Percentiles rank a stretch among this genome's conserved stretches.
Evolutionary conservation across 75 land plant genomes (phyloP).

Genomic region (Selaginella tamariscina): DNA sequence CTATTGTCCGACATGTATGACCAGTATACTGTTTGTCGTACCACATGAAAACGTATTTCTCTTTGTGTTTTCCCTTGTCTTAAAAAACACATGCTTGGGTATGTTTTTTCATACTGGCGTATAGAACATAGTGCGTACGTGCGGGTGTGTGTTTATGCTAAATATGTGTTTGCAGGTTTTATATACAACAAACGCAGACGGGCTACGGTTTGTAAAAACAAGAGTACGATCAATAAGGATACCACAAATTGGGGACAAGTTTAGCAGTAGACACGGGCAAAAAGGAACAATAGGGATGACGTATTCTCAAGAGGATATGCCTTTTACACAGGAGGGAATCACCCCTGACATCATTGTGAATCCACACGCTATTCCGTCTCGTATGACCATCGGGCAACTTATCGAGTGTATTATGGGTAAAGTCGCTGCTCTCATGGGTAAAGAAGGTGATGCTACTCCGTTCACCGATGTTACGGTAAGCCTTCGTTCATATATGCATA

Average conservation of each 20-base stretch:
- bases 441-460: constrained; percentile 99
- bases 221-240: constrained; percentile 93
- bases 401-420: constrained; percentile 99
- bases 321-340: constrained; percentile 97
- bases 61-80: neutral
- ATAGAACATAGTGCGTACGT: neutral
- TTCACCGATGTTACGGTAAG: constrained; percentile 99
- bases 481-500: neutral
- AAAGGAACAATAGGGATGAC: constrained; percentile 99
- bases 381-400: constrained; percentile 99
- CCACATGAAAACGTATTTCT: neutral
- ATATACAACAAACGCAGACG: constrained; percentile 95
- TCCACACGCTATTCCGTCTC: constrained; percentile 99
- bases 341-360: constrained; percentile 98
- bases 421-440: constrained; percentile 98
- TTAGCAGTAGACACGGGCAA: constrained; percentile 98
- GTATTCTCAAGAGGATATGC: constrained; percentile 98
- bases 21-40: neutral
- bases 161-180: constrained; percentile 75
- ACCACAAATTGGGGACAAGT: constrained; percentile 98
- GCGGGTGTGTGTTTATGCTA: constrained; percentile 1
- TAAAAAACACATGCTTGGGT: neutral
- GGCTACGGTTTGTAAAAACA: constrained; percentile 91
- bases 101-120: neutral
- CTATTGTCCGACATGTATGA: neutral